Evolutionary conservation across 495 filamentous ascomycete species (phyloP).

Genomic region (Cercophora scortea): DNA sequence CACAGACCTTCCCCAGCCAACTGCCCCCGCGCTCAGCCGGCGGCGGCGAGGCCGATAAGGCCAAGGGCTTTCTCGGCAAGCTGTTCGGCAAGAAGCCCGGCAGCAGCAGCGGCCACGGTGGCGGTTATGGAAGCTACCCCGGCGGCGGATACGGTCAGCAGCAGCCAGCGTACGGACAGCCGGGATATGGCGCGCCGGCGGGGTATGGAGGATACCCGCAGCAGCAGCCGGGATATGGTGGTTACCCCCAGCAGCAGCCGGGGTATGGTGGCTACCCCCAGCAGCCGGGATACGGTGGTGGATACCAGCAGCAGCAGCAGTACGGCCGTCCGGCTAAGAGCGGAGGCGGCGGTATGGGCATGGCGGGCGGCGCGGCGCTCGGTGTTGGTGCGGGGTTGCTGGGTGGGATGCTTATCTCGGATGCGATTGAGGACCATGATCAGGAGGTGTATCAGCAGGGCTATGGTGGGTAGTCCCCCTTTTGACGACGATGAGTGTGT

Average conservation of each 20-base stretch:
- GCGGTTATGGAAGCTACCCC: constrained; percentile 2
- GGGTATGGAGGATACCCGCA: constrained; percentile 28
- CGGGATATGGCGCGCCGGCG: constrained; percentile 30
- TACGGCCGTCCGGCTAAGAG: constrained; percentile 11
- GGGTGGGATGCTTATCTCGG: constrained; percentile 60
- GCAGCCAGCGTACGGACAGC: constrained; percentile 36
- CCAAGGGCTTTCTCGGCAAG: constrained; percentile 48
- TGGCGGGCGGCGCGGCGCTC: constrained; percentile 62
- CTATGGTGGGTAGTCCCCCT: constrained; percentile 21
- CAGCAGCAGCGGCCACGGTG: constrained; percentile 2
- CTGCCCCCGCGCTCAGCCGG: constrained; percentile 27
- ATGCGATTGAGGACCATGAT: constrained; percentile 54
- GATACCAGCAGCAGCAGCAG: constrained; percentile 11
- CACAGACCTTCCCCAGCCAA: constrained; percentile 8
- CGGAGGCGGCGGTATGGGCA: constrained; percentile 51
- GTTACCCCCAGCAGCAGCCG: constrained; percentile 24
- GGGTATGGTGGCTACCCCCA: constrained; percentile 26
- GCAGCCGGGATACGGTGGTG: constrained; percentile 23
- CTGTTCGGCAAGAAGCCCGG: constrained; percentile 34
- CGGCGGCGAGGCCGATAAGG: constrained; percentile 25
- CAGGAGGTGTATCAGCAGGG: constrained; percentile 44
- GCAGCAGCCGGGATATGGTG: constrained; percentile 24
- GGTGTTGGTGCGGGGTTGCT: constrained; percentile 71
- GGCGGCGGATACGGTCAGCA: constrained; percentile 22
- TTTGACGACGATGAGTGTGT: not conserved